A percentile compares a stretch with the other conserved stretches of the same genome.
phyloP scores from a whole-genome alignment of 106 monocot genomes.

The Allium cepa region DNA sequence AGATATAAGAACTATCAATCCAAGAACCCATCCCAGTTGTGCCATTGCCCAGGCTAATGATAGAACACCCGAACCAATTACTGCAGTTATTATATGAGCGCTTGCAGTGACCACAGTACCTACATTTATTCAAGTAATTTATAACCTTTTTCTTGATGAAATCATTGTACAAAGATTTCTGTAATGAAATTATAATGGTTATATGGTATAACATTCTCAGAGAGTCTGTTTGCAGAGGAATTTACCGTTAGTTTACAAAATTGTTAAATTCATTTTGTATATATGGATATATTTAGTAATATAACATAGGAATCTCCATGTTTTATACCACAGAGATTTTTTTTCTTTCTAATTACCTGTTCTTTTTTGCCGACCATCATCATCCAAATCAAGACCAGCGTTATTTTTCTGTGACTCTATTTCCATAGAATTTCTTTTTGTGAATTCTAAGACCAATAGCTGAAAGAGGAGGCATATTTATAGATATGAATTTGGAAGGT shows the following conservation, averaged over 20 bases:
- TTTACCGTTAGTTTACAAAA: too few relatives aligned
- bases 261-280: too few relatives aligned
- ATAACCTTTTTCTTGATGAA: too few relatives aligned
- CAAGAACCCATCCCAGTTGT: conserved; percentile 29
- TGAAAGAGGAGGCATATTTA: too few relatives aligned
- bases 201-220: not conserved
- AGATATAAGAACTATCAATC: conserved; percentile 10
- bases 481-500: too few relatives aligned
- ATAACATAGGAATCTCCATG: not conserved
- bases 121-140: not conserved
- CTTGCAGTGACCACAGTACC: conserved; percentile 30
- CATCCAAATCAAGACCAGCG: not conserved
- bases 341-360: conserved; percentile 3
- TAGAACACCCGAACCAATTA: conserved; percentile 28
- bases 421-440: too few relatives aligned
- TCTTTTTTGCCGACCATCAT: conserved; percentile 14
- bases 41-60: conserved; percentile 22
- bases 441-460: too few relatives aligned
- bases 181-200: too few relatives aligned
- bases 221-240: not conserved
- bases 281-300: too few relatives aligned
- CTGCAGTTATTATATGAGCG: conserved; percentile 32
- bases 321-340: too few relatives aligned
- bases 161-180: too few relatives aligned
- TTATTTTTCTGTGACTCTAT: too few relatives aligned